Percentiles rank a stretch among this genome's conserved stretches.
These are phyloP conservation scores for Phytomonas francai DNA, from an alignment of 208 protist genomes.

Conservation along the genomic window DNA sequence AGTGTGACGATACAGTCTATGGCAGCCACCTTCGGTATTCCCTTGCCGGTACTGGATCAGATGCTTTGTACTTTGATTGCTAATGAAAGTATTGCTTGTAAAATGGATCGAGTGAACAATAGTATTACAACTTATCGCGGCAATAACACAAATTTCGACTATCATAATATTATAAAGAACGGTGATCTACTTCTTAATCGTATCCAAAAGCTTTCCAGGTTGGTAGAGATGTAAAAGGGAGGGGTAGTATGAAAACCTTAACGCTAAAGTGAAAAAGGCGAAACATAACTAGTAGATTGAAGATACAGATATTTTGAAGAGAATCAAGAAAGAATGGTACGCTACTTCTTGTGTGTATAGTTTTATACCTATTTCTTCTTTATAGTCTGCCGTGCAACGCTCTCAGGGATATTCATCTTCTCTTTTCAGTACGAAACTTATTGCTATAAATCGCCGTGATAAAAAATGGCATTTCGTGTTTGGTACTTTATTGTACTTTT, in stretches of 20 bases:
- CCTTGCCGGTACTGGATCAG: conserved; percentile 69
- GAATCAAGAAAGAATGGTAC: background rate
- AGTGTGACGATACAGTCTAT: conserved; percentile 95
- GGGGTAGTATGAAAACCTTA: background rate
- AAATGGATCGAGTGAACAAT: conserved; percentile 96
- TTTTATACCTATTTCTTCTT: too few species aligned
- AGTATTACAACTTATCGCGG: conserved; percentile 95
- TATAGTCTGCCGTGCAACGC: too few species aligned
- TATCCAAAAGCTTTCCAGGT: conserved; percentile 97
- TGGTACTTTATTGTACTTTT: background rate
- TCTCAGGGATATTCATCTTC: too few species aligned
- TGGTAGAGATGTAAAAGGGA: conserved; percentile 89
- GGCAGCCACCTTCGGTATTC: conserved; percentile 94
- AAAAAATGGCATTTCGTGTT: background rate
- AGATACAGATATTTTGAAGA: too few species aligned
- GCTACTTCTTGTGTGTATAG: too few species aligned
- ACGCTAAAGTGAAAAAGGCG: background rate
- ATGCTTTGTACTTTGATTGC: conserved; percentile 97
- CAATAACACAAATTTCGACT: conserved; percentile 95
- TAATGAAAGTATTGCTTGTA: conserved; percentile 93
- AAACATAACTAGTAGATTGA: too few species aligned
- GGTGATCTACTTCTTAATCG: conserved; percentile 97
- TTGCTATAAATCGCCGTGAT: background rate
- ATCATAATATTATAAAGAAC: conserved; percentile 94
- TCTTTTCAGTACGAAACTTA: background rate